These are phyloP conservation scores for Taphrina populina DNA, from an alignment of 1,139 yeast genomes.

Conservation along the genomic window DNA sequence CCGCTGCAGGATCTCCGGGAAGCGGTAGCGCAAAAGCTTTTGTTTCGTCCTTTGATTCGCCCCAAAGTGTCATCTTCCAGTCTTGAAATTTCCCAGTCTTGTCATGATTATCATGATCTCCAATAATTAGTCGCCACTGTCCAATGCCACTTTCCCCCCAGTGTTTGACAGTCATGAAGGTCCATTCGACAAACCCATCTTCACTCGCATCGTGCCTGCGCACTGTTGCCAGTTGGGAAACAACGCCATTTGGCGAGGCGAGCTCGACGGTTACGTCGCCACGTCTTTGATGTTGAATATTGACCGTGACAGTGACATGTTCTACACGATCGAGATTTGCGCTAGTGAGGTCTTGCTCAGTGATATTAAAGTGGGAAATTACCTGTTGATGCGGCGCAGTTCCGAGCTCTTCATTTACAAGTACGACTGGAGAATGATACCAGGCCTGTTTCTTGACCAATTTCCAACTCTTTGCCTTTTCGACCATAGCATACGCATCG, in stretches of 20 bases:
- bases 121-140: slow-evolving; percentile 73
- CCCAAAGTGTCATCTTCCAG: slow-evolving; percentile 82
- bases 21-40: slow-evolving; percentile 56
- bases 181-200: slow-evolving; percentile 76
- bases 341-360: slow-evolving; percentile 52
- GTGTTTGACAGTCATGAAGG: slow-evolving; percentile 96
- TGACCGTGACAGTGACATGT: slow-evolving; percentile 80
- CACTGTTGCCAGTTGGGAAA: slow-evolving; percentile 71
- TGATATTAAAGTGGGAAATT: slow-evolving; percentile 52
- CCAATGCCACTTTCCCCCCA: slow-evolving; percentile 87
- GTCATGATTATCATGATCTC: slow-evolving; percentile 49
- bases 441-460: slow-evolving; percentile 89
- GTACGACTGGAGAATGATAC: slow-evolving; percentile 56
- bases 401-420: slow-evolving; percentile 44
- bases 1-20: slow-evolving; percentile 43
- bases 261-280: slow-evolving; percentile 70
- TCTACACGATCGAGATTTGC: slow-evolving; percentile 72
- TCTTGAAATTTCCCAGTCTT: slow-evolving; percentile 54
- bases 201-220: slow-evolving; percentile 59
- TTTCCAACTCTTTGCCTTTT: slow-evolving; percentile 72
- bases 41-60: slow-evolving; percentile 65
- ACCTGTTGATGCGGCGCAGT: slow-evolving; percentile 42
- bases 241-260: slow-evolving; percentile 70
- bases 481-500: slow-evolving; percentile 76
- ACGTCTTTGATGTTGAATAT: slow-evolving; percentile 62